These are phyloP conservation scores for Hippophae tibetana DNA, from an alignment of 306 rosid genomes.

Conservation along the genomic window DNA sequence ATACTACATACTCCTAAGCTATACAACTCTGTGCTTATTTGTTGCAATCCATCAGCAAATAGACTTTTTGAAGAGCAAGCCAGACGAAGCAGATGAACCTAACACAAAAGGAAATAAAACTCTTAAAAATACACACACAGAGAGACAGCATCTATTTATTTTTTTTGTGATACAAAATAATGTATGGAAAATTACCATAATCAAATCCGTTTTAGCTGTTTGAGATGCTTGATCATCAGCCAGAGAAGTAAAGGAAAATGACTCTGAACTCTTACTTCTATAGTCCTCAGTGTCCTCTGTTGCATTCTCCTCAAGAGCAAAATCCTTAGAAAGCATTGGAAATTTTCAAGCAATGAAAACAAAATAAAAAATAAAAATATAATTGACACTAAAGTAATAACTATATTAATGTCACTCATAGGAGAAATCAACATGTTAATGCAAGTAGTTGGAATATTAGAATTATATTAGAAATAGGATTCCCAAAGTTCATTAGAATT, in stretches of 20 bases:
- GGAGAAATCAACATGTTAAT: too few species aligned
- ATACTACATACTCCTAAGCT: conserved; percentile 55
- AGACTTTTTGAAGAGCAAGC: conserved; percentile 63
- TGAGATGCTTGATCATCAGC: conserved; percentile 44
- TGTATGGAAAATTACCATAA: conserved; percentile 43
- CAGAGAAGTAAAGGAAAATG: conserved; percentile 37
- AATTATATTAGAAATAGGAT: too few species aligned
- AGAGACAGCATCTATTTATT: too few species aligned
- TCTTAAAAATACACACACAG: not conserved
- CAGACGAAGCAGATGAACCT: conserved; percentile 88
- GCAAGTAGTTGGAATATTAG: too few species aligned
- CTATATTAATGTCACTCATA: too few species aligned
- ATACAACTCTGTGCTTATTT: conserved; percentile 57
- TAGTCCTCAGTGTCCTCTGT: conserved; percentile 36
- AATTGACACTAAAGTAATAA: too few species aligned
- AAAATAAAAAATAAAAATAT: too few species aligned
- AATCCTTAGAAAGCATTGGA: conserved; percentile 32
- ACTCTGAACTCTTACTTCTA: conserved; percentile 43
- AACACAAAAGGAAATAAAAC: conserved; percentile 22
- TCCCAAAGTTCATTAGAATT: too few species aligned
- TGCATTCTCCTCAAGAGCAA: conserved; percentile 20
- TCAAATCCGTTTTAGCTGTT: conserved; percentile 51
- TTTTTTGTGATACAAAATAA: too few species aligned
- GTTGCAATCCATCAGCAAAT: conserved; percentile 52
- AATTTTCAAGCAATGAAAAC: not conserved